A percentile compares a stretch with the other conserved stretches of the same genome.
Evolutionary conservation across 108 stramenopile genomes (phyloP).

Genomic region (Mayamaea pseudoterrestris): DNA sequence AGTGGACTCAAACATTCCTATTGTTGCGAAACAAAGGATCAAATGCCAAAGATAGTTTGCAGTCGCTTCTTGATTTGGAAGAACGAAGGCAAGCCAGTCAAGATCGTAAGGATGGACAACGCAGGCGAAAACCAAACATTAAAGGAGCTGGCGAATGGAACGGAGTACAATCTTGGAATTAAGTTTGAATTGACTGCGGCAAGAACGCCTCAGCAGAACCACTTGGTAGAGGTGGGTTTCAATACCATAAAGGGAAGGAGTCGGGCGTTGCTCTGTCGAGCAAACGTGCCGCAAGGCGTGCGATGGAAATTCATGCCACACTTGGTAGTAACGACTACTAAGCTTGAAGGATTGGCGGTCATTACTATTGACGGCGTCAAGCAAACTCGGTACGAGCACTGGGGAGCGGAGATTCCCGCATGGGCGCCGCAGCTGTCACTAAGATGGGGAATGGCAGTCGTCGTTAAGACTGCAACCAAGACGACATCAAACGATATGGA

Average conservation of each 20-base stretch:
- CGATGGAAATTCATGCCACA: conserved; percentile 1
- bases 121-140: too few species aligned
- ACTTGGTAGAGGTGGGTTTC: conserved; percentile 16
- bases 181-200: conserved; percentile 14
- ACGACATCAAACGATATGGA: conserved; percentile 1
- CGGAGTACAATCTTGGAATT: too few species aligned
- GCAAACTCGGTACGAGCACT: conserved; percentile 6
- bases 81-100: too few species aligned
- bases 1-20: too few species aligned
- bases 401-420: conserved; percentile 1
- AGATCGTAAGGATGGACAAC: too few species aligned
- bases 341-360: conserved; percentile 7
- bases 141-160: too few species aligned
- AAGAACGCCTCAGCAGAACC: conserved; percentile 20
- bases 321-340: conserved; percentile 3
- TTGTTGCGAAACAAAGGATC: too few species aligned
- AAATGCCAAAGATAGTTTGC: too few species aligned
- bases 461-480: conserved; percentile 1
- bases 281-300: neutral
- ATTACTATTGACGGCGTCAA: conserved; percentile 6
- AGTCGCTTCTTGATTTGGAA: too few species aligned
- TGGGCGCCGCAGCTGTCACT: conserved; percentile 10
- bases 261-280: too few species aligned
- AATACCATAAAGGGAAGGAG: too few species aligned
- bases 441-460: conserved; percentile 12